Evolutionary conservation across 805 yeast genomes (phyloP).

Genomic region (Cyberlindnera maclurae): DNA sequence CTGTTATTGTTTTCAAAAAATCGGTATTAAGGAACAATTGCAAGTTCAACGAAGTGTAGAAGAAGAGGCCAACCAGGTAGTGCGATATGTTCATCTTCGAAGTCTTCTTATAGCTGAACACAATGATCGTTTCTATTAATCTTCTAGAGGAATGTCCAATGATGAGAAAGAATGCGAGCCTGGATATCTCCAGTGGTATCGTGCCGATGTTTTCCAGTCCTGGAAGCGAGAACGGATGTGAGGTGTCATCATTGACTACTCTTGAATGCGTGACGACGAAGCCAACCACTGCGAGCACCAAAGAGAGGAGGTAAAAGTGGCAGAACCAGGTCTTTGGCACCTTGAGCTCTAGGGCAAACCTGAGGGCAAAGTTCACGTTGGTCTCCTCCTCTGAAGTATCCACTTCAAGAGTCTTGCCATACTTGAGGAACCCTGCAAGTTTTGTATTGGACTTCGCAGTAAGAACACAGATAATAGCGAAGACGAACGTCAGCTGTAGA

Average conservation of each 20-base stretch:
- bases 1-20: slow-evolving; percentile 7
- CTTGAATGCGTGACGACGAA: slow-evolving; percentile 12
- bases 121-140: slow-evolving; percentile 42
- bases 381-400: slow-evolving; percentile 3
- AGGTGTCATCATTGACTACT: not conserved
- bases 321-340: slow-evolving; percentile 59
- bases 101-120: slow-evolving; percentile 38
- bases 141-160: slow-evolving; percentile 52
- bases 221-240: slow-evolving; percentile 3
- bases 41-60: slow-evolving; percentile 43
- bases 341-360: slow-evolving; percentile 27
- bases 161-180: slow-evolving; percentile 20
- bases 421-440: slow-evolving; percentile 32
- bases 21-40: slow-evolving; percentile 27
- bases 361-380: slow-evolving; percentile 4
- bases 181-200: slow-evolving; percentile 19
- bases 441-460: slow-evolving; percentile 26
- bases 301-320: slow-evolving; percentile 52
- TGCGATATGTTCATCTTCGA: slow-evolving; percentile 61
- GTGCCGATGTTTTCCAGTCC: slow-evolving; percentile 7
- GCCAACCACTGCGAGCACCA: slow-evolving; percentile 24
- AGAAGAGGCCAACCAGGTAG: slow-evolving; percentile 56
- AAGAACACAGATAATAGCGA: slow-evolving; percentile 18
- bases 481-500: slow-evolving; percentile 7
- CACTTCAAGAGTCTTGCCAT: slow-evolving; percentile 36